Evolutionary conservation across 1,284 basidiomycete species (phyloP).

Genomic region (Leucoagaricus sp.): DNA sequence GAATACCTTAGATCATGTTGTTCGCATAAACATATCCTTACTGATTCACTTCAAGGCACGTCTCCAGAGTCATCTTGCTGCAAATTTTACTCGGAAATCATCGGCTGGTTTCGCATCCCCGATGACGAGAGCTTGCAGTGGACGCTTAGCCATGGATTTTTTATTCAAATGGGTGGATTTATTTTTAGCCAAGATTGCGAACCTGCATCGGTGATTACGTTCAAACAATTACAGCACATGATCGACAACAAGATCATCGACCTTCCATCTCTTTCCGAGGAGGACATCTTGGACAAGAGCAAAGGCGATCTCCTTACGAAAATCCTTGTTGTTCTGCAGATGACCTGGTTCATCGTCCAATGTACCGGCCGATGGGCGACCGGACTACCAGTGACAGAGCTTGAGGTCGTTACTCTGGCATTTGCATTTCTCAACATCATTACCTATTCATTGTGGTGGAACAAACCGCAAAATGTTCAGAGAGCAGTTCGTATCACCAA

Average conservation of each 20-base stretch:
- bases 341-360: slow-evolving; percentile 22
- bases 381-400: slow-evolving; percentile 13
- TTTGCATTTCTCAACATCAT: slow-evolving; percentile 17
- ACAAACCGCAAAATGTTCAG: slow-evolving; percentile 20
- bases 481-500: too few relatives aligned
- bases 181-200: background rate
- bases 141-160: slow-evolving; percentile 2
- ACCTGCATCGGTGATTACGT: background rate
- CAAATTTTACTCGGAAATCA: too few relatives aligned
- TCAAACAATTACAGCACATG: background rate
- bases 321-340: slow-evolving; percentile 17
- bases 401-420: slow-evolving; percentile 19
- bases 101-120: too few relatives aligned
- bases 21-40: too few relatives aligned
- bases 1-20: too few relatives aligned
- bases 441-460: slow-evolving; percentile 19
- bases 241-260: slow-evolving; percentile 3
- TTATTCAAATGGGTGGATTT: slow-evolving; percentile 5
- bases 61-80: too few relatives aligned
- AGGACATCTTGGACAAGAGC: slow-evolving; percentile 18
- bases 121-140: too few relatives aligned
- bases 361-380: slow-evolving; percentile 12
- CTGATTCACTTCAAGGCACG: too few relatives aligned
- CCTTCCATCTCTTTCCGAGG: slow-evolving; percentile 1
- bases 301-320: slow-evolving; percentile 19